Evolutionary conservation across 2,329 filamentous ascomycete species (phyloP).

Genomic region (Clarireedia sp.): DNA sequence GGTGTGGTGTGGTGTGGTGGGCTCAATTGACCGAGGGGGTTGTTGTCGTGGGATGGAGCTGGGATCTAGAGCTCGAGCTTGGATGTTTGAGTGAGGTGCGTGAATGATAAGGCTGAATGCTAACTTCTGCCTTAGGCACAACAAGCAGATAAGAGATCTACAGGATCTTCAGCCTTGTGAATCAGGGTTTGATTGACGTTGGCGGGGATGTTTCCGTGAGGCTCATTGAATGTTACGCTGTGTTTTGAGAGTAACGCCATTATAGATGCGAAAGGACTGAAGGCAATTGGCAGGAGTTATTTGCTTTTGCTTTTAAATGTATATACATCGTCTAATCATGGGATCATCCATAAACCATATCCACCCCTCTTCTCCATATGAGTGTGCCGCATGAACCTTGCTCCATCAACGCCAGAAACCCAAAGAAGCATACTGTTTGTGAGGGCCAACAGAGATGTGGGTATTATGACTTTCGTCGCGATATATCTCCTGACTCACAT

Average conservation of each 20-base stretch:
- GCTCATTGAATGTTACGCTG: too few species aligned
- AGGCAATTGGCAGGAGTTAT: neutral
- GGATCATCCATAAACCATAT: neutral
- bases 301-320: neutral
- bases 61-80: slow-evolving; percentile 4
- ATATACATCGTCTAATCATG: slow-evolving; percentile 1
- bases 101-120: too few species aligned
- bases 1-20: too few species aligned
- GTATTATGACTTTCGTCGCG: slow-evolving; percentile 1
- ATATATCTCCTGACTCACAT: neutral
- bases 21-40: neutral
- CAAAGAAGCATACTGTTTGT: neutral
- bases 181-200: too few species aligned
- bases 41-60: neutral
- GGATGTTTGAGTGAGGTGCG: too few species aligned
- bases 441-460: neutral
- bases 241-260: too few species aligned
- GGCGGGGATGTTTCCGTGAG: too few species aligned
- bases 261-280: too few species aligned
- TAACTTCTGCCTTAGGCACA: too few species aligned
- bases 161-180: too few species aligned
- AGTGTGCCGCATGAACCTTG: neutral
- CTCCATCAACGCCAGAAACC: slow-evolving; percentile 5
- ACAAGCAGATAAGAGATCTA: too few species aligned
- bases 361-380: neutral